A percentile compares a stretch with the other conserved stretches of the same genome.
Evolutionary conservation across 371 early-diverging fungal genomes (phyloP).

Genomic region (Blakeslea trispora): DNA sequence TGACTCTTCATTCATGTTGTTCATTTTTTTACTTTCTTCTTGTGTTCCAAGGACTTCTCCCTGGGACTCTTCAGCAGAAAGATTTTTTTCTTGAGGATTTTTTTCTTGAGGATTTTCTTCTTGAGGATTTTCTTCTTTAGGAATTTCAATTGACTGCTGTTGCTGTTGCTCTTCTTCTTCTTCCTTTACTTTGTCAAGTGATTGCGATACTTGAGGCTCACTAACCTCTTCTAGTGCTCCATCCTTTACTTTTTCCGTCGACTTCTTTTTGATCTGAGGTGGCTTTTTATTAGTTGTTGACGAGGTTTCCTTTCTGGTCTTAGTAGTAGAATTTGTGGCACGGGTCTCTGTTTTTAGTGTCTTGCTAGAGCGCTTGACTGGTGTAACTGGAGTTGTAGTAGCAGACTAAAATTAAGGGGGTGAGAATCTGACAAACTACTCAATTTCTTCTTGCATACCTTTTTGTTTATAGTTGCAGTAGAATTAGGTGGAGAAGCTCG

Average conservation of each 20-base stretch:
- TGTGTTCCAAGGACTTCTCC: background rate
- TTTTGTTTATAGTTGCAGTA: constrained; percentile 9
- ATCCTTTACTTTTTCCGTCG: background rate
- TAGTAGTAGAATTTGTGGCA: constrained; percentile 11
- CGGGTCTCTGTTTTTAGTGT: constrained; percentile 12
- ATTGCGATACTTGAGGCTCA: background rate
- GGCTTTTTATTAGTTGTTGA: constrained; percentile 10
- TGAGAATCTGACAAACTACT: background rate
- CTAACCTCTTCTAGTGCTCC: background rate
- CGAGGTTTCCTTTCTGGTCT: constrained; percentile 12
- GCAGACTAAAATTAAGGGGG: constrained; percentile 1
- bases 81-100: background rate
- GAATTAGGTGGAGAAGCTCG: constrained; percentile 14
- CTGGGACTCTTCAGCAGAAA: background rate
- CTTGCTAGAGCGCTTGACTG: background rate
- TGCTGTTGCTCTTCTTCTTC: too few species aligned
- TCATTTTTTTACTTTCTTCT: constrained; percentile 2
- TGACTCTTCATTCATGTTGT: background rate
- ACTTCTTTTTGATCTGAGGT: background rate
- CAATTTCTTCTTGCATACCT: constrained; percentile 8
- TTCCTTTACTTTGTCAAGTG: background rate
- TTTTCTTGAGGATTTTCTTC: background rate
- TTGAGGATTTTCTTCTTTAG: background rate
- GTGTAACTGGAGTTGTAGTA: background rate
- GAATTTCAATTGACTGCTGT: background rate